Evolutionary conservation across 2,329 filamentous ascomycete genomes (phyloP).

Genomic region (Aspergillus candidus): DNA sequence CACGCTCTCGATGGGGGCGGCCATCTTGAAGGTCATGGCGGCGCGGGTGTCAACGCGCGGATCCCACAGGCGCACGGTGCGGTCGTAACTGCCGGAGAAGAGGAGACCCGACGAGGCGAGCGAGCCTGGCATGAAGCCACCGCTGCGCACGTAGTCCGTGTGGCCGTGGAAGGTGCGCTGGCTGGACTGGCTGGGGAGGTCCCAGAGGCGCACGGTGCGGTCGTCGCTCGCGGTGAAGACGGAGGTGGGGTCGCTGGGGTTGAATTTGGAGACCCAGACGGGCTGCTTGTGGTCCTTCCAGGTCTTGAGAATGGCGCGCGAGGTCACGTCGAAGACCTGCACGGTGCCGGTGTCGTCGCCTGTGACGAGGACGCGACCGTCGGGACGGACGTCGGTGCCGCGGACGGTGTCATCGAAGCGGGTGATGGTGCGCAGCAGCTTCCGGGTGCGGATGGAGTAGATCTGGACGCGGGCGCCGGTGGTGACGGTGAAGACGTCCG

Average conservation of each 20-base stretch:
- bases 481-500: slow-evolving; percentile 77
- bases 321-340: slow-evolving; percentile 89
- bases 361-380: slow-evolving; percentile 82
- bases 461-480: slow-evolving; percentile 89
- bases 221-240: slow-evolving; percentile 90
- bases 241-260: slow-evolving; percentile 76
- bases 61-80: slow-evolving; percentile 91
- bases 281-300: slow-evolving; percentile 94
- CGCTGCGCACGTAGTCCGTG: slow-evolving; percentile 84
- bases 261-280: slow-evolving; percentile 87
- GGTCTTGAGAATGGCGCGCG: slow-evolving; percentile 86
- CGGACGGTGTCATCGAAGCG: slow-evolving; percentile 89
- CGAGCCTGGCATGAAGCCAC: slow-evolving; percentile 70
- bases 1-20: slow-evolving; percentile 82
- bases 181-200: slow-evolving; percentile 73
- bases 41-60: slow-evolving; percentile 62
- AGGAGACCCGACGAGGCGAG: slow-evolving; percentile 62
- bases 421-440: slow-evolving; percentile 88
- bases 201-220: slow-evolving; percentile 87
- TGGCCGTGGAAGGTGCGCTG: slow-evolving; percentile 78
- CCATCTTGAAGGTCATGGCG: slow-evolving; percentile 92
- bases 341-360: slow-evolving; percentile 88
- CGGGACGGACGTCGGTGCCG: slow-evolving; percentile 78
- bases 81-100: slow-evolving; percentile 88
- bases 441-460: slow-evolving; percentile 85